phyloP scores from a whole-genome alignment of 2,329 filamentous ascomycete species.

The Alternaria sp. region DNA sequence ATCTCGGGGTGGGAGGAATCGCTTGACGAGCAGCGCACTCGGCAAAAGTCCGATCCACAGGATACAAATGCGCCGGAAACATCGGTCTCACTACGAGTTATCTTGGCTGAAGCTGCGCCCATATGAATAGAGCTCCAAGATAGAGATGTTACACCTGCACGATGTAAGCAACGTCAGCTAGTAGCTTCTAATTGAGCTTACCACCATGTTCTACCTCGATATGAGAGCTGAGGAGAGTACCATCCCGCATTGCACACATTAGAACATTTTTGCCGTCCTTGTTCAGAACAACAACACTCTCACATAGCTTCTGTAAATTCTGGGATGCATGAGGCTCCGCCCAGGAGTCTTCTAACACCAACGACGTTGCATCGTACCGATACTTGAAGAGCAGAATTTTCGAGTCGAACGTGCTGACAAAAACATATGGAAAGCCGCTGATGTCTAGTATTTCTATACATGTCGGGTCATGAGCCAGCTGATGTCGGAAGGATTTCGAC shows the following conservation, averaged over 20 bases:
- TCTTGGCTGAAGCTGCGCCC: constrained; percentile 41
- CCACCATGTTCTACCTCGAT: constrained; percentile 14
- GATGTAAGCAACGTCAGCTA: constrained; percentile 2
- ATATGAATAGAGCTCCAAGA: constrained; percentile 30
- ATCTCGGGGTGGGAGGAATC: constrained; percentile 29
- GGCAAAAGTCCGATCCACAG: constrained; percentile 53
- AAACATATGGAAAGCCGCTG: constrained; percentile 28
- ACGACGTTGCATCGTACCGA: constrained; percentile 10
- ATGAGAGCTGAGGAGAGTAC: constrained; percentile 34
- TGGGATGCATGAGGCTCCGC: constrained; percentile 3
- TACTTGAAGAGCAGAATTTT: constrained; percentile 34
- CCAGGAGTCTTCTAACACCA: constrained; percentile 25
- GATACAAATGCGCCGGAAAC: constrained; percentile 46
- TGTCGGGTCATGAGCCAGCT: constrained; percentile 42
- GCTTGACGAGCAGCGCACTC: constrained; percentile 33
- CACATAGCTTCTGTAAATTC: constrained; percentile 36
- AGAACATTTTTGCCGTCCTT: constrained; percentile 26
- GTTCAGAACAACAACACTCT: constrained; percentile 40
- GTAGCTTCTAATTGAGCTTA: constrained; percentile 14
- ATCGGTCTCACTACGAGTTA: constrained; percentile 37
- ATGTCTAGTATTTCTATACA: constrained; percentile 46
- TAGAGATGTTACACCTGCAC: constrained; percentile 7
- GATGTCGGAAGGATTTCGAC: constrained; percentile 16
- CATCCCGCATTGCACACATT: constrained; percentile 51
- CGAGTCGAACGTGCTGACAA: constrained; percentile 44